Evolutionary conservation across 805 yeast genomes (phyloP).

Genomic region (Teunomyces atbi): DNA sequence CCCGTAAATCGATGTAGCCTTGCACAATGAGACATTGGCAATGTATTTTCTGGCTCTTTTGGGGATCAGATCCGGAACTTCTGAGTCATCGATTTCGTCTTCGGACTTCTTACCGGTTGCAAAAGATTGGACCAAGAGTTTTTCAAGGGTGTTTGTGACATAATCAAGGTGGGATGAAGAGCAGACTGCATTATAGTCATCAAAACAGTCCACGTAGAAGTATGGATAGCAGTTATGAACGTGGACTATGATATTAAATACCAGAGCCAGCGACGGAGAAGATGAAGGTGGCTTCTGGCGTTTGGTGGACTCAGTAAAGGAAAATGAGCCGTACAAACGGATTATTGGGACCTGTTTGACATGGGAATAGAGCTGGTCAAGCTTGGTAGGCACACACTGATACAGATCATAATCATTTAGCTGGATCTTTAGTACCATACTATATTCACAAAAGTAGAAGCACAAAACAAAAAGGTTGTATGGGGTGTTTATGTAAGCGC

Average conservation of each 20-base stretch:
- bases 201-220: conserved; percentile 62
- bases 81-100: conserved; percentile 8
- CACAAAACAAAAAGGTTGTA: background rate
- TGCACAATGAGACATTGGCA: conserved; percentile 62
- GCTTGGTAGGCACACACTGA: conserved; percentile 49
- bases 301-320: conserved; percentile 39
- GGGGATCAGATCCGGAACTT: background rate
- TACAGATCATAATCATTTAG: conserved; percentile 67
- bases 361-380: conserved; percentile 46
- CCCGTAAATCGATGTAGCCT: conserved; percentile 84
- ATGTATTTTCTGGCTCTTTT: conserved; percentile 38
- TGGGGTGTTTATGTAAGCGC: background rate
- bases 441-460: no score
- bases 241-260: conserved; percentile 50
- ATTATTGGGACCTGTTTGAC: conserved; percentile 66
- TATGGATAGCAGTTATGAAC: conserved; percentile 87
- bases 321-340: conserved; percentile 70
- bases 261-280: conserved; percentile 4
- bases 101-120: conserved; percentile 15
- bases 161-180: conserved; percentile 31
- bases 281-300: background rate
- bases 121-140: conserved; percentile 38
- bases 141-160: conserved; percentile 47
- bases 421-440: conserved; percentile 38
- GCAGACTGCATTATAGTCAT: conserved; percentile 22